Base-by-base conservation (phyloP, 1,139 yeast genomes). In the Kodamaea alishanica region DNA sequence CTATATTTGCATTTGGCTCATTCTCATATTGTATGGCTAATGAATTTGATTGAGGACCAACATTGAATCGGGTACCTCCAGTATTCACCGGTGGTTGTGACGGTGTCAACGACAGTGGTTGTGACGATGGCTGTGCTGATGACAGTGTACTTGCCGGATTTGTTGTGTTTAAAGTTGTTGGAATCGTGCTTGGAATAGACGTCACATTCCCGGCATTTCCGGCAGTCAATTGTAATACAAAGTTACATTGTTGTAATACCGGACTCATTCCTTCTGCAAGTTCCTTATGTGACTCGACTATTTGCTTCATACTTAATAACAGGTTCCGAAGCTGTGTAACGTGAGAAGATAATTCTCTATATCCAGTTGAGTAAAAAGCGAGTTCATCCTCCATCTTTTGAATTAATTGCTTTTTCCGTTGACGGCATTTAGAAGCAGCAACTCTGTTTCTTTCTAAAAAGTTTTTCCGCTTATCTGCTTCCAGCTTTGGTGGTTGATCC, bases 341-440 rank as follows among this genome's bases (percentile, higher is more conserved):
- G 45, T 85, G 86, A 3, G 69, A 63, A 11, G 81, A 75, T 40
- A 89, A 64, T 35, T 78, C 79, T 30, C 84, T 76, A 60, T 87
- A 89, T 41, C 90, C 94, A 9, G 73, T 61, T 15, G 87, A 75
- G 58, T 81, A 87, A 51, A 77, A 82, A 26, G 72, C 73, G 60
- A 76, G 71, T 56, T 89, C 95, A 34, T 75, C 79, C 58, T 90
- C 95, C 77, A 92, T 82, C 49, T 83, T 84, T 43, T 79, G 82
- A 32, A 88, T 76, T 71, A 86, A 84, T 57, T 87, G 90, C 65
- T 94, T 92, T 73, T 92, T 94, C 39, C 97, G 77, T 61, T 87
- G 95, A 42, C 99, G 79, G 67, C 97, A 94, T 61, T 89, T 90
- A 29, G 94, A 81, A 0, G 98, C 98, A 0, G 99, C 99, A 9